Evolutionary conservation across 345 rosid species (phyloP).

Genomic region (Cardamine resedifolia): DNA sequence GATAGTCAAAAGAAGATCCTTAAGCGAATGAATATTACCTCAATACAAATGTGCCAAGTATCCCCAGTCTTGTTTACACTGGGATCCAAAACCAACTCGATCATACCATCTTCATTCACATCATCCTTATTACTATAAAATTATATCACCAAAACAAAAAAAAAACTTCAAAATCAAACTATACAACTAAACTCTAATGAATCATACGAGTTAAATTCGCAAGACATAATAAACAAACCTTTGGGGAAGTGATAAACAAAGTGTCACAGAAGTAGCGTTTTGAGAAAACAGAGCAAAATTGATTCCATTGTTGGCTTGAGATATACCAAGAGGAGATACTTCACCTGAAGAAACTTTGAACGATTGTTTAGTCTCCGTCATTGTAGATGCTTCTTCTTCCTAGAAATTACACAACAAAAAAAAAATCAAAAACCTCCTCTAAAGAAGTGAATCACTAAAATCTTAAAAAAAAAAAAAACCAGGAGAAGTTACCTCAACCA

Average conservation of each 20-base stretch:
- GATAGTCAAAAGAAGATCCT: neutral
- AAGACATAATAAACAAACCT: constrained; percentile 39
- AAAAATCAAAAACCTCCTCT: neutral
- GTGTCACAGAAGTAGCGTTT: constrained; percentile 76
- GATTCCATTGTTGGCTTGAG: constrained; percentile 72
- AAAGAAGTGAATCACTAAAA: neutral
- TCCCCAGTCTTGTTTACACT: constrained; percentile 76
- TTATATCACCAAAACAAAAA: neutral
- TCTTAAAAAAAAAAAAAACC: neutral
- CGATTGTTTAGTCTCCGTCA: constrained; percentile 42
- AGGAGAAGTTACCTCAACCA: constrained; percentile 54
- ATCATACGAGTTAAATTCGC: neutral
- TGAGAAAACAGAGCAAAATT: constrained; percentile 87
- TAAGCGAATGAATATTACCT: constrained; percentile 44
- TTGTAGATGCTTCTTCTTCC: constrained; percentile 57
- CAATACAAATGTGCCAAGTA: constrained; percentile 78
- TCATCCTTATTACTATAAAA: constrained; percentile 43
- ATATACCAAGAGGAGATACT: constrained; percentile 75
- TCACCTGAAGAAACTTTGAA: constrained; percentile 64
- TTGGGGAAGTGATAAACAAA: constrained; percentile 67
- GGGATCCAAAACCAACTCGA: constrained; percentile 76
- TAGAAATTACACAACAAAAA: constrained; percentile 27
- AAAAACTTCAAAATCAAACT: neutral
- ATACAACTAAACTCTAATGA: neutral
- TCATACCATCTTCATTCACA: constrained; percentile 44